Evolutionary conservation across 495 filamentous ascomycete genomes (phyloP), one percentile per base, ranked within the genome.

Genomic region (Tuber umbilicatum): DNA sequence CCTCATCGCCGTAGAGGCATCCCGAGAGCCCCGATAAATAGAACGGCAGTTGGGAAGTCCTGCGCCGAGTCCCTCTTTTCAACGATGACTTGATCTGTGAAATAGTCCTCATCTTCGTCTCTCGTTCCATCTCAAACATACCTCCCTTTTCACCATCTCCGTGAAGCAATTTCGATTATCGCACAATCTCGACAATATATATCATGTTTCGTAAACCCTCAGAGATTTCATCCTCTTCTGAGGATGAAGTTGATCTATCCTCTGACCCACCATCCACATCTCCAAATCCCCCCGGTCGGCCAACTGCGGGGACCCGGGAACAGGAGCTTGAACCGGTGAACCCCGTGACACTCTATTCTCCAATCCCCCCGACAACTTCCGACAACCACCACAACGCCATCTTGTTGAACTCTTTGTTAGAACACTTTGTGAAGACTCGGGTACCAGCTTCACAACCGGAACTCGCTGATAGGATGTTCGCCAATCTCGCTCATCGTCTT

Each of bases 381-480:
- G 73, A 14, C 41, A 74, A 71, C 37, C 75, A 71, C 43, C 76
- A 73, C 14, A 35, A 38, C 39, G 70, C 75, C 23, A 42, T 79
- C 64, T 70, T 79, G 19, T 50, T 78, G 39, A 79, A 70, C 42
- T 74, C 77, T 47, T 71, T 79, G 41, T 23, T 79, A 7, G 77
- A 79, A 35, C 42, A 60, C 12, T 71, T 74, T 69, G 42, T 79
- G 35, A 74, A 38, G 16, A 55, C 72, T 17, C 77, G 68, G n/a
- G 27, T 79, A 16, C 60, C 75, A 14, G 5, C 45, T 9, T 38
- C 38, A 14, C 23, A 79, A 10, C 69, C 75, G 19, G 69, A 43
- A 78, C 68, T 74, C 4, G 77, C 77, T 7, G 76, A 78, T 27
- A 14, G 69, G 19, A 10, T 78, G 45, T 74, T 74, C 23, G 35